A percentile compares a stretch with the other conserved stretches of the same genome.
These are phyloP conservation scores for Phytophthora meadii DNA, from an alignment of 352 stramenopile species.

Conservation along the genomic window DNA sequence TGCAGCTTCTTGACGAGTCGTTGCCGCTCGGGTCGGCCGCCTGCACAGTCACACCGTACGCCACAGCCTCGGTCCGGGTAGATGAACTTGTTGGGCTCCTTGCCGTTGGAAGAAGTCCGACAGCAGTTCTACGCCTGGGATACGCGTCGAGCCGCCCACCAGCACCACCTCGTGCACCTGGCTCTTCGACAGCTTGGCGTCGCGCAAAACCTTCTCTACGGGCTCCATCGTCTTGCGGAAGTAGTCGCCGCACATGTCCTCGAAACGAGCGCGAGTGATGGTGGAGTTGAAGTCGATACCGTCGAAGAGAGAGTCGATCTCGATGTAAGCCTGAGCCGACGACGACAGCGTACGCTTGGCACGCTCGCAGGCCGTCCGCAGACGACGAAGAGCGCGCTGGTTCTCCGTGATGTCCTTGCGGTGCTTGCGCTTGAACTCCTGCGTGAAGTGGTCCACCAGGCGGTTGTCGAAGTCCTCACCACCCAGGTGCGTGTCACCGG, in stretches of 20 bases:
- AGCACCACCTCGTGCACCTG: constrained; percentile 86
- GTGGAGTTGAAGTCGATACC: too few species aligned
- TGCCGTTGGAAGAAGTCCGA: constrained; percentile 73
- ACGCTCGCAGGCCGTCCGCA: too few species aligned
- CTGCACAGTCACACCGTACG: constrained; percentile 79
- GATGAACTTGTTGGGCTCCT: constrained; percentile 82
- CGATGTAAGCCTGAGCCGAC: too few species aligned
- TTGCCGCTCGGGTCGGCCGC: constrained; percentile 67
- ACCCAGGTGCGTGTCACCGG: constrained; percentile 94
- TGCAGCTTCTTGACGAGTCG: constrained; percentile 85
- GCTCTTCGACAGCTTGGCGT: constrained; percentile 91
- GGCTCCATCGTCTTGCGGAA: constrained; percentile 93
- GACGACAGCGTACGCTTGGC: too few species aligned
- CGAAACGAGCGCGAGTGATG: too few species aligned
- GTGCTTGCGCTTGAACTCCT: too few species aligned
- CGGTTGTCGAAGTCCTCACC: too few species aligned
- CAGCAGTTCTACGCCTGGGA: constrained; percentile 77
- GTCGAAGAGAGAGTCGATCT: too few species aligned
- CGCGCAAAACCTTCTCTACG: constrained; percentile 89
- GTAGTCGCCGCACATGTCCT: constrained; percentile 90
- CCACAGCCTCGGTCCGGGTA: constrained; percentile 85
- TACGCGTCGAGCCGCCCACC: constrained; percentile 80
- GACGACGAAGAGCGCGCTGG: too few species aligned
- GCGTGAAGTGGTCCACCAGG: too few species aligned
- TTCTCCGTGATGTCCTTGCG: too few species aligned